phyloP scores from a whole-genome alignment of 2,329 filamentous ascomycete species.

The Aspergillus fructus region DNA sequence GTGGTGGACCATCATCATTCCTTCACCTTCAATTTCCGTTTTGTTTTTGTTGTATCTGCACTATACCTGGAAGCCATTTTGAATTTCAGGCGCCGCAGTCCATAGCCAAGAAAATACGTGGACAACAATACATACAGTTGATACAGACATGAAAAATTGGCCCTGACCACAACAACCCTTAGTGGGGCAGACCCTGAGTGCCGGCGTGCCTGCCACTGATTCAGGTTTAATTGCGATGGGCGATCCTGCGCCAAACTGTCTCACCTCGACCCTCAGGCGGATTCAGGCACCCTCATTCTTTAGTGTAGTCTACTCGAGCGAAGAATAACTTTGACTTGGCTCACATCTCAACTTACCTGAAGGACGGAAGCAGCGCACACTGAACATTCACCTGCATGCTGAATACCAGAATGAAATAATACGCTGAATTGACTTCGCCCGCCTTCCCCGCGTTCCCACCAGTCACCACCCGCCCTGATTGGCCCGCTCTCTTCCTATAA shows the following conservation, averaged over 20 bases:
- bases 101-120: neutral
- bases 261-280: neutral
- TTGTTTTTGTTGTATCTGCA: neutral
- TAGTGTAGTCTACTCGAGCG: too few species aligned
- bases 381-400: too few species aligned
- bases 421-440: too few species aligned
- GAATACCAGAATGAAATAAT: too few species aligned
- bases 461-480: too few species aligned
- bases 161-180: neutral
- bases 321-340: too few species aligned
- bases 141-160: neutral
- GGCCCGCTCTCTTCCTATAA: too few species aligned
- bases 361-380: too few species aligned
- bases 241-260: neutral
- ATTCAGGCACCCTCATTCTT: neutral
- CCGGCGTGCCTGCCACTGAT: neutral
- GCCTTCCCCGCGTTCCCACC: too few species aligned
- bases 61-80: neutral
- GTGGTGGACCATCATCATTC: neutral
- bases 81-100: neutral
- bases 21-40: neutral
- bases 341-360: too few species aligned
- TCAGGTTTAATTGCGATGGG: slow-evolving; percentile 7
- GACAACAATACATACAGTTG: neutral
- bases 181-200: slow-evolving; percentile 1